A percentile compares a stretch with the other conserved stretches of the same genome.
These are phyloP conservation scores for Xylaria curta DNA, from an alignment of 495 filamentous ascomycete species.

Conservation along the genomic window DNA sequence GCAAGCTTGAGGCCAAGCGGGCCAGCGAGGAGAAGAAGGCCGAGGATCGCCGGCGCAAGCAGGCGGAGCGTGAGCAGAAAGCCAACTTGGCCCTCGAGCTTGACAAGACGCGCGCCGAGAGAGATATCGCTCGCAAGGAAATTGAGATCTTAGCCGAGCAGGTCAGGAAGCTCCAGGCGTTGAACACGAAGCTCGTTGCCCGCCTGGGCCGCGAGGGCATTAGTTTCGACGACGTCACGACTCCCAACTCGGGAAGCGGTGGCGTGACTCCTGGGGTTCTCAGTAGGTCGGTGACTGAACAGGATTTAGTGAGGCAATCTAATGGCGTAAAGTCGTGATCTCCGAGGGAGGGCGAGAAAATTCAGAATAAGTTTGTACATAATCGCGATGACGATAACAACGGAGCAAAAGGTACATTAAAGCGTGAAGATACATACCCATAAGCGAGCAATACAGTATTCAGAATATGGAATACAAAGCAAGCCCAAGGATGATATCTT, in stretches of 20 bases:
- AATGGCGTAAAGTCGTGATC: slow-evolving; percentile 2
- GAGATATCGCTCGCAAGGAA: slow-evolving; percentile 63
- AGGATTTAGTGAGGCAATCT: not conserved
- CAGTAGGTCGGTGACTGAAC: not conserved
- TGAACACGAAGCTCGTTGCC: slow-evolving; percentile 66
- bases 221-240: not conserved
- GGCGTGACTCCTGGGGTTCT: not conserved
- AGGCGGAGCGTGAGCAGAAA: slow-evolving; percentile 61
- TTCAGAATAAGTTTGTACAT: not conserved
- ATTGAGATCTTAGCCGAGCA: slow-evolving; percentile 66
- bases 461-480: not conserved
- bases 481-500: not conserved
- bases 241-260: not conserved
- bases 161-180: slow-evolving; percentile 67
- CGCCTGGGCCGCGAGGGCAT: slow-evolving; percentile 54
- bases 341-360: not conserved
- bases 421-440: not conserved
- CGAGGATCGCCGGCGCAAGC: slow-evolving; percentile 62
- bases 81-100: slow-evolving; percentile 53
- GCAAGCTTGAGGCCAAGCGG: slow-evolving; percentile 68
- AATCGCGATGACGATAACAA: not conserved
- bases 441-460: not conserved
- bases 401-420: not conserved
- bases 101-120: slow-evolving; percentile 60
- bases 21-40: slow-evolving; percentile 65